Percentiles rank a stretch among this genome's conserved stretches.
These are phyloP conservation scores for Pseudofabraea citricarpa DNA, from an alignment of 2,329 filamentous ascomycete genomes.

Conservation along the genomic window DNA sequence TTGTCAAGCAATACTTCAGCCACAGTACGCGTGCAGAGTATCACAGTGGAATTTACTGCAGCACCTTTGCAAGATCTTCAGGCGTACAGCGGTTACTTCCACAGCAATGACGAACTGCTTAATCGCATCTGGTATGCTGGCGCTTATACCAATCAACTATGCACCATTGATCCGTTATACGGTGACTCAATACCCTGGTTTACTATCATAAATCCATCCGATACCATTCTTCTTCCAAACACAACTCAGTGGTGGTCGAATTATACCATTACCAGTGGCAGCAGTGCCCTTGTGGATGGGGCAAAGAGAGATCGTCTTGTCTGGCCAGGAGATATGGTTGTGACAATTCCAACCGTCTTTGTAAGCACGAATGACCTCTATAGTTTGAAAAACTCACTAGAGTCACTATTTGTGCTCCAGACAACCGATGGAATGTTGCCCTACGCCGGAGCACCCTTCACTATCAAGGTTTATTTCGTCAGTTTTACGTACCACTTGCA, in stretches of 20 bases:
- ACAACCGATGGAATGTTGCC: slow-evolving; percentile 35
- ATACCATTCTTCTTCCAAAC: slow-evolving; percentile 36
- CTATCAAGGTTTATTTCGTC: slow-evolving; percentile 36
- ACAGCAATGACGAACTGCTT: slow-evolving; percentile 28
- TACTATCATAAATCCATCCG: background rate
- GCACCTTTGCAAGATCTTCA: slow-evolving; percentile 21
- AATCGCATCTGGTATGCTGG: slow-evolving; percentile 33
- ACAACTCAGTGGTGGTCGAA: slow-evolving; percentile 34
- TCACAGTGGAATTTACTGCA: slow-evolving; percentile 38
- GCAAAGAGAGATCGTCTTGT: slow-evolving; percentile 52
- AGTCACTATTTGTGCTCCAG: slow-evolving; percentile 36
- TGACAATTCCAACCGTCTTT: slow-evolving; percentile 33
- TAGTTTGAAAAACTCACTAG: slow-evolving; percentile 42
- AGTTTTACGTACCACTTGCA: slow-evolving; percentile 54
- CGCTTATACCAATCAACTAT: slow-evolving; percentile 27
- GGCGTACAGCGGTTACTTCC: slow-evolving; percentile 23
- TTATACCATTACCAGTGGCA: slow-evolving; percentile 14
- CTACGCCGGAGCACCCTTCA: slow-evolving; percentile 42
- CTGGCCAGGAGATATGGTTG: slow-evolving; percentile 47
- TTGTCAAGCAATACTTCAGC: slow-evolving; percentile 38
- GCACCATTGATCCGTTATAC: slow-evolving; percentile 19
- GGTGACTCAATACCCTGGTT: slow-evolving; percentile 32
- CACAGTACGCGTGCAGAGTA: slow-evolving; percentile 29
- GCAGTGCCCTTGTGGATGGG: slow-evolving; percentile 36
- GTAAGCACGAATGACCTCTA: slow-evolving; percentile 46